A percentile compares a stretch with the other conserved stretches of the same genome.
Evolutionary conservation across 345 rosid genomes (phyloP).

Genomic region (Streptanthus diversifolius): DNA sequence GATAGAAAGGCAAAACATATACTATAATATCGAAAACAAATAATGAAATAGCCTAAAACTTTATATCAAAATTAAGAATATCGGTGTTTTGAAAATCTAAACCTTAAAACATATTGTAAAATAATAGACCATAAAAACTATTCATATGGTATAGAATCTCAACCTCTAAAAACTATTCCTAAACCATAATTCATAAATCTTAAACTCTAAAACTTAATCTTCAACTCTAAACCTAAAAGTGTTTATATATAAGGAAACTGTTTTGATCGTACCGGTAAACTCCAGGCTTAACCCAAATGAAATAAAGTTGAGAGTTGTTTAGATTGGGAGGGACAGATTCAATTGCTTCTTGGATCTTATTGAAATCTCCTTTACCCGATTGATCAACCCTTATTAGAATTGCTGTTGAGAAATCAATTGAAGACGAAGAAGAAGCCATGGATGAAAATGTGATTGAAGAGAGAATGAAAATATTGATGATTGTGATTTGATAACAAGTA

Average conservation of each 20-base stretch:
- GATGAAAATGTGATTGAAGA: conserved; percentile 14
- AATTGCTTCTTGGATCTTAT: conserved; percentile 63
- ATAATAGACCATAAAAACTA: not conserved
- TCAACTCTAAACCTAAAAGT: not conserved
- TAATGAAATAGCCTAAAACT: not conserved
- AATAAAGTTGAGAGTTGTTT: conserved; percentile 39
- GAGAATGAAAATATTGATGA: conserved; percentile 12
- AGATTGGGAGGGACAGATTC: conserved; percentile 53
- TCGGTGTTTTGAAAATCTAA: not conserved
- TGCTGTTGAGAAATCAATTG: conserved; percentile 38
- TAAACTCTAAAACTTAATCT: not conserved
- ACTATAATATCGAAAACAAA: not conserved
- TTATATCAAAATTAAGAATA: not conserved
- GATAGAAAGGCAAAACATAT: not conserved
- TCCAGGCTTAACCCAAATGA: conserved; percentile 68
- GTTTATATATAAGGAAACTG: not conserved
- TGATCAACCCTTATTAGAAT: conserved; percentile 60
- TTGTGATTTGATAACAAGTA: not conserved
- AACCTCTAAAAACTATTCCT: not conserved
- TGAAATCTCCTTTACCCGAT: conserved; percentile 63
- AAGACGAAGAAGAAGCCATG: conserved; percentile 29
- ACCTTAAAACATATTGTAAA: not conserved
- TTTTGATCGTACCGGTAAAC: conserved; percentile 46
- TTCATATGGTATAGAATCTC: not conserved
- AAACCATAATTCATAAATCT: not conserved